Evolutionary conservation across 305 asterid genomes (phyloP).

Genomic region (Plantago coronopus): DNA sequence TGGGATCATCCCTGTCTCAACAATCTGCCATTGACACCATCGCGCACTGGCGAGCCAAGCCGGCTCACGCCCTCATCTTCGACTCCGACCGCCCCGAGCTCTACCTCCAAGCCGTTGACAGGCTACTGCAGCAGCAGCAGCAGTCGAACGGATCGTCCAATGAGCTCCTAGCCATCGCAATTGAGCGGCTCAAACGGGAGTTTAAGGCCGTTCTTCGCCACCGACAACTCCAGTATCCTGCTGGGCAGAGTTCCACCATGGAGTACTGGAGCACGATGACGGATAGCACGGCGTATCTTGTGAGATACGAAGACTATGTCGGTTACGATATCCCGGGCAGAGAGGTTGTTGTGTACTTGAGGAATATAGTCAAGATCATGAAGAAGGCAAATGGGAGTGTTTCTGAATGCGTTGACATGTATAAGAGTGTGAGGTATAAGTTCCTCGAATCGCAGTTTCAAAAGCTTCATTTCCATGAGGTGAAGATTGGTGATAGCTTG

Average conservation of each 20-base stretch:
- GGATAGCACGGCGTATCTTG: conserved; percentile 42
- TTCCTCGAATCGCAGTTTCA: conserved; percentile 28
- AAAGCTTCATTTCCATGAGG: conserved; percentile 39
- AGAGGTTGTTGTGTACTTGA: conserved; percentile 31
- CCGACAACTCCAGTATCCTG: conserved; percentile 30
- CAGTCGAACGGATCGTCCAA: conserved; percentile 21
- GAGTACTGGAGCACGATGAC: conserved; percentile 34
- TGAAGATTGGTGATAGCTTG: conserved; percentile 22
- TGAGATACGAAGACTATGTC: conserved; percentile 38
- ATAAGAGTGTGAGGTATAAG: conserved; percentile 30
- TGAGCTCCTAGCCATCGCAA: conserved; percentile 29
- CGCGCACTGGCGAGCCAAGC: conserved; percentile 40
- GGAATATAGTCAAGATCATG: conserved; percentile 39
- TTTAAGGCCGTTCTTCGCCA: conserved; percentile 35
- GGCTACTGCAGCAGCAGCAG: conserved; percentile 39
- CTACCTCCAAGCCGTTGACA: conserved; percentile 49
- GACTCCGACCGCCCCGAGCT: conserved; percentile 39
- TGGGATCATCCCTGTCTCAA: conserved; percentile 51
- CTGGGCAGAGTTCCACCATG: conserved; percentile 35
- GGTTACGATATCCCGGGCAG: conserved; percentile 28
- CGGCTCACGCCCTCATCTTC: conserved; percentile 40
- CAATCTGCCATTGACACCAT: conserved; percentile 41
- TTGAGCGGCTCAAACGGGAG: conserved; percentile 46
- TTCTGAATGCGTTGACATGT: conserved; percentile 30
- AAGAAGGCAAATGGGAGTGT: conserved; percentile 31